Evolutionary conservation across 352 stramenopile species (phyloP).

Genomic region (Phytophthora vignae): DNA sequence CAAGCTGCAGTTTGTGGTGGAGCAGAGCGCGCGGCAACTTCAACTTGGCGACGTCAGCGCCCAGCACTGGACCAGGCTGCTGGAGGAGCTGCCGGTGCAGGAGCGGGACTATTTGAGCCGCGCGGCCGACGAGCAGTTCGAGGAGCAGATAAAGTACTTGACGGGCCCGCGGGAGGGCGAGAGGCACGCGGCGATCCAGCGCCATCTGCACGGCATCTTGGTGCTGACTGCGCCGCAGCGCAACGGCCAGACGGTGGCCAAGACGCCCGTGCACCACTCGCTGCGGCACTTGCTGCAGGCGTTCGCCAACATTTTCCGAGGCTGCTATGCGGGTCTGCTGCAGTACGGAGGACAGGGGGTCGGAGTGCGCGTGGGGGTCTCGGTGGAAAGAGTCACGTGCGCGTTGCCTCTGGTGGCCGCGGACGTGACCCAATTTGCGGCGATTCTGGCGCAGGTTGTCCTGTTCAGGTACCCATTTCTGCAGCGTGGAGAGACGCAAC

Average conservation of each 20-base stretch:
- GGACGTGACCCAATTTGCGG: constrained; percentile 61
- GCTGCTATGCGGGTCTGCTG: constrained; percentile 47
- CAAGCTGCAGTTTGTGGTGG: constrained; percentile 52
- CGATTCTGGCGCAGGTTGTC: constrained; percentile 62
- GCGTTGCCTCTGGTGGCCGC: constrained; percentile 55
- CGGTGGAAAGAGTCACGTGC: constrained; percentile 26
- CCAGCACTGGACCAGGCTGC: constrained; percentile 48
- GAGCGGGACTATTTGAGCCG: constrained; percentile 64
- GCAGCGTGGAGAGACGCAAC: constrained; percentile 9
- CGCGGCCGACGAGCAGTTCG: constrained; percentile 64
- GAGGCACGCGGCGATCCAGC: constrained; percentile 39
- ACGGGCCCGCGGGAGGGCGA: constrained; percentile 40
- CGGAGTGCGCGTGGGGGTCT: constrained; percentile 6
- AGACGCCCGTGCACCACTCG: constrained; percentile 54
- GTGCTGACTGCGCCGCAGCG: constrained; percentile 39
- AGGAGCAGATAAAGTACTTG: constrained; percentile 74
- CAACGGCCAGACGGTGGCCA: constrained; percentile 52
- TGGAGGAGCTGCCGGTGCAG: constrained; percentile 46
- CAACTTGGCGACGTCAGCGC: constrained; percentile 12
- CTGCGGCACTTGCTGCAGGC: constrained; percentile 55
- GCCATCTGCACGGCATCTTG: constrained; percentile 56
- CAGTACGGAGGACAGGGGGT: constrained; percentile 23
- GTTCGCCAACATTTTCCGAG: constrained; percentile 61
- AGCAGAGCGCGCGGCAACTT: constrained; percentile 43
- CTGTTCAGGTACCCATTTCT: constrained; percentile 62